A percentile compares a stretch with the other conserved stretches of the same genome.
Conservation (phyloP, 2,329 filamentous ascomycete species). For the Sphaerulina populicola region DNA sequence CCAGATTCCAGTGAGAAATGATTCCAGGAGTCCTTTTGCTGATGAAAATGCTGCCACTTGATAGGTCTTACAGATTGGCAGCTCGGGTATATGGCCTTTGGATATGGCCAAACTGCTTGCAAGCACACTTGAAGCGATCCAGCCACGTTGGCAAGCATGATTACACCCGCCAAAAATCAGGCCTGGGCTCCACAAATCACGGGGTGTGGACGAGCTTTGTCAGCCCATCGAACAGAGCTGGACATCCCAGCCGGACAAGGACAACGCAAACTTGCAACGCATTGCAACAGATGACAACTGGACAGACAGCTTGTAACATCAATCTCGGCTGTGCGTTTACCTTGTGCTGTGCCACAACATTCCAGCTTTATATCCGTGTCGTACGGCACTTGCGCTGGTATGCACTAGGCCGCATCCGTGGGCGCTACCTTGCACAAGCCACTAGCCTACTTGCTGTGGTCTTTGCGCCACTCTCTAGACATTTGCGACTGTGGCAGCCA, state of each 20-base stretch:
- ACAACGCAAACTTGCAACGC: background rate
- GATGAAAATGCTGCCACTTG: constrained; percentile 21
- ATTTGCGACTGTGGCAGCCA: background rate
- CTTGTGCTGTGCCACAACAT: background rate
- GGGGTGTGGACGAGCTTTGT: background rate
- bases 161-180: no score
- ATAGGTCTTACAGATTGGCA: background rate
- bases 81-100: background rate
- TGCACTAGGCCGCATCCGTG: background rate
- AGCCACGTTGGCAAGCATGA: no score
- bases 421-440: background rate
- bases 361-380: background rate
- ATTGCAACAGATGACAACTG: no score
- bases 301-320: background rate
- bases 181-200: no score
- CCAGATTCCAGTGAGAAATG: constrained; percentile 12
- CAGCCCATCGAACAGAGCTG: background rate
- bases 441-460: background rate
- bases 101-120: background rate
- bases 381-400: background rate
- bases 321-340: background rate
- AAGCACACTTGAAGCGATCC: no score
- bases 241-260: background rate
- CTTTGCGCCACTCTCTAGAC: background rate
- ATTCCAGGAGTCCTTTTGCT: constrained; percentile 20